These are phyloP conservation scores for Claviceps africana DNA, from an alignment of 2,329 filamentous ascomycete species.

Conservation along the genomic window DNA sequence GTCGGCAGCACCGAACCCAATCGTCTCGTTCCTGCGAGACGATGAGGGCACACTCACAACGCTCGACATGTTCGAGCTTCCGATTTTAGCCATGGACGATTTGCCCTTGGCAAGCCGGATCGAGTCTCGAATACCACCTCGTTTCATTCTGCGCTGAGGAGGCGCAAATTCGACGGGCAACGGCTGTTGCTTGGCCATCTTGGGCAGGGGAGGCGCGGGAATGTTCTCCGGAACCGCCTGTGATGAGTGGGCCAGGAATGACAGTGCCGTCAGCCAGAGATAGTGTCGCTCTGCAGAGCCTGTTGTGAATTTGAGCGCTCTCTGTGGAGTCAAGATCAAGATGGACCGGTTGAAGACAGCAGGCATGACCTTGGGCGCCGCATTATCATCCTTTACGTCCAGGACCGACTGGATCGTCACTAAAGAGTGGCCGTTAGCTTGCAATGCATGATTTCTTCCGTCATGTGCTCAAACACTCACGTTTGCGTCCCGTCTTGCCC, in stretches of 20 bases:
- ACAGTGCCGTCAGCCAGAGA: slow-evolving; percentile 85
- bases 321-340: slow-evolving; percentile 80
- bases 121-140: slow-evolving; percentile 62
- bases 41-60: slow-evolving; percentile 24
- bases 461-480: slow-evolving; percentile 42
- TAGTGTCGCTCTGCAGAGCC: slow-evolving; percentile 74
- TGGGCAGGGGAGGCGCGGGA: slow-evolving; percentile 34
- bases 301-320: slow-evolving; percentile 91
- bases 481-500: slow-evolving; percentile 86
- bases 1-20: slow-evolving; percentile 25
- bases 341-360: slow-evolving; percentile 82
- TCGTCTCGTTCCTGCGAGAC: slow-evolving; percentile 21
- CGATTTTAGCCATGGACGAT: slow-evolving; percentile 36
- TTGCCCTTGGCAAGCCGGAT: slow-evolving; percentile 73
- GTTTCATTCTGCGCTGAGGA: slow-evolving; percentile 33
- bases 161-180: slow-evolving; percentile 35
- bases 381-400: slow-evolving; percentile 90
- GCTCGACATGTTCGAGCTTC: slow-evolving; percentile 37
- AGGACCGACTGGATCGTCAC: slow-evolving; percentile 92
- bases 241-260: slow-evolving; percentile 83
- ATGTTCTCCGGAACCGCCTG: slow-evolving; percentile 66
- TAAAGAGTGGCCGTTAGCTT: slow-evolving; percentile 28
- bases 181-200: slow-evolving; percentile 20
- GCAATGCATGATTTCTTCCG: not conserved
- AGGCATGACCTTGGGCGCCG: slow-evolving; percentile 55